Evolutionary conservation across 805 yeast genomes (phyloP), one percentile per base, ranked within the genome.

Genomic region (Wickerhamomyces strasburgensis): DNA sequence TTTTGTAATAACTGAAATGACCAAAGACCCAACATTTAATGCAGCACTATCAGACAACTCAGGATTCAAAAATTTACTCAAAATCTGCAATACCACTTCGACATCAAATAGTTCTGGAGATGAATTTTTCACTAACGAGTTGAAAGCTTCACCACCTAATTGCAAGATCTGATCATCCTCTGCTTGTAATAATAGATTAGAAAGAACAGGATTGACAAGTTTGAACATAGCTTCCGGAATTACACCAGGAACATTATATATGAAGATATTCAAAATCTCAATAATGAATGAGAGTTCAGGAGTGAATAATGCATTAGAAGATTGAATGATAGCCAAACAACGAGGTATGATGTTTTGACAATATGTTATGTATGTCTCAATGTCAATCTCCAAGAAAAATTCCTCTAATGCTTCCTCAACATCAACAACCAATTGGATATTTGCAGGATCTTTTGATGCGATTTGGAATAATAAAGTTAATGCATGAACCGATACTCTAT

Each of bases 141-240:
- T 78, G 49, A 84, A 77, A 5, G 81, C 78, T 42, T 84, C 90
- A 0, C 90, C 83, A 3, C 88, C 80, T 9, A 77, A 64, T 59
- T 88, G 95, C 23, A 88, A 57, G 7, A 86, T 70, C 51, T 82
- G 87, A 48, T 84, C 85, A 56, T 88, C 96, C n/a, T 58, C 63
- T 1, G 87, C 70, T 5, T 45, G 41, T 24, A 53, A 21, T 29
- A 70, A 36, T 6, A 65, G 37, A 14, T 34, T 35, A 13, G 52
- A 48, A 26, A 76, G 45, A 2, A 56, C 49, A 0, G 78, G 73
- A 44, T 72, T 73, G 2, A 68, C 54, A 39, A 57, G 61, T 33
- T 58, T 36, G 57, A 72, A 68, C 29, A 77, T 49, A 40, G 60
- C 57, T 31, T 49, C 42, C 3, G 75, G 73, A 17, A 70, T 52